Evolutionary conservation across 345 rosid genomes (phyloP).

Genomic region (Ceriops zippeliana): DNA sequence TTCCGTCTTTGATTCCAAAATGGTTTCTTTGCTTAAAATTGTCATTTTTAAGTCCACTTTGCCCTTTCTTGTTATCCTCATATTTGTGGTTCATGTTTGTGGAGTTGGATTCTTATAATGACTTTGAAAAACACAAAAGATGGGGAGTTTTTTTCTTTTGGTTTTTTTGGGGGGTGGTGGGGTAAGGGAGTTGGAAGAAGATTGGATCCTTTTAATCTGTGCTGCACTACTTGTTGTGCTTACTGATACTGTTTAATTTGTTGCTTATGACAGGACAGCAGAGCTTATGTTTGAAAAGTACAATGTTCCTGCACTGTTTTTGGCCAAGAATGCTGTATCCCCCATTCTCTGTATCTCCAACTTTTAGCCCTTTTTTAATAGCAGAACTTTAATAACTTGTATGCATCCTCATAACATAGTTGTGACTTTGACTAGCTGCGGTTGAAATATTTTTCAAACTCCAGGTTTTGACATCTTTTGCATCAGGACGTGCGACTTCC

Average conservation of each 20-base stretch:
- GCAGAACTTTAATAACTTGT: neutral
- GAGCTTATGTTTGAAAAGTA: conserved; percentile 98
- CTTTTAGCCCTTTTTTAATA: conserved; percentile 3
- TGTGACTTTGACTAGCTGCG: conserved; percentile 3
- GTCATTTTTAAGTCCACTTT: no score
- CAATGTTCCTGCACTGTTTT: conserved; percentile 90
- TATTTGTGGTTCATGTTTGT: no score
- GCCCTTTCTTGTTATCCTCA: no score
- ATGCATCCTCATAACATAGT: neutral
- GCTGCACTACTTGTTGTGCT: neutral
- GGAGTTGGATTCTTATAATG: no score
- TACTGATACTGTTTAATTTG: conserved; percentile 7
- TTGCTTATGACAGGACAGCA: conserved; percentile 57
- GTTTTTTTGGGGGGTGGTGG: no score
- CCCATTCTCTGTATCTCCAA: conserved; percentile 15
- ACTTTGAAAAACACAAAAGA: no score
- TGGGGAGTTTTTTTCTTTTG: no score
- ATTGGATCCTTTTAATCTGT: neutral
- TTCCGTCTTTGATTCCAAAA: no score
- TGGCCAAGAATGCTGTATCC: conserved; percentile 96
- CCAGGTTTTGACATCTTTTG: conserved; percentile 97
- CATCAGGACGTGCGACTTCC: conserved; percentile 98
- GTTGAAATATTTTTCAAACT: conserved; percentile 22
- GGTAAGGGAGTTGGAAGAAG: no score
- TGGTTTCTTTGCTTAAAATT: no score